Percentiles rank a stretch among this genome's conserved stretches.
phyloP scores from a whole-genome alignment of 805 yeast genomes.

The Barnettozyma sucrosica region DNA sequence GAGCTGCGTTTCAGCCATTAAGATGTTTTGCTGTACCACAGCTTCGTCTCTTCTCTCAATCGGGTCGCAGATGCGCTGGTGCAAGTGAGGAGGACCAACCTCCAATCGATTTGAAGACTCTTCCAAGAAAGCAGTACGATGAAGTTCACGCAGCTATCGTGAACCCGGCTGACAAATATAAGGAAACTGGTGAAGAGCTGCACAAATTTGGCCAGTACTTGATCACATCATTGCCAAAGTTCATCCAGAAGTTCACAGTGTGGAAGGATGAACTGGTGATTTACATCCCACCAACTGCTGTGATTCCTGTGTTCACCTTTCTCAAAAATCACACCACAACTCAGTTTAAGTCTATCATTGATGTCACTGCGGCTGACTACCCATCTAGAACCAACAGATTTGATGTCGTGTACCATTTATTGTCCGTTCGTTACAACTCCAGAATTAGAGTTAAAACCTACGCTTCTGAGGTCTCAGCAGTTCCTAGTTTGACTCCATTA shows the following conservation, averaged over 20 bases:
- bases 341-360: slow-evolving; percentile 73
- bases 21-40: not conserved
- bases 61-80: not conserved
- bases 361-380: slow-evolving; percentile 82
- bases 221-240: slow-evolving; percentile 75
- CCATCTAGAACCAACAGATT: slow-evolving; percentile 81
- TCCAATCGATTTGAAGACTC: slow-evolving; percentile 16
- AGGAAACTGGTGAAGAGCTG: slow-evolving; percentile 59
- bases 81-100: slow-evolving; percentile 9
- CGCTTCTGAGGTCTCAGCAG: slow-evolving; percentile 76
- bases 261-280: slow-evolving; percentile 87
- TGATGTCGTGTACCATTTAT: slow-evolving; percentile 79
- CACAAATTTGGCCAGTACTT: slow-evolving; percentile 79
- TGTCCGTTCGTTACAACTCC: slow-evolving; percentile 78
- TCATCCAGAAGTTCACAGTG: slow-evolving; percentile 74
- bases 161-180: slow-evolving; percentile 74
- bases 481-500: slow-evolving; percentile 69
- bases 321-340: slow-evolving; percentile 74
- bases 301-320: slow-evolving; percentile 65
- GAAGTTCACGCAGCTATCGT: slow-evolving; percentile 32
- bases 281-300: slow-evolving; percentile 68
- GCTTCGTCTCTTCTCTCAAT: not conserved
- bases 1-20: not conserved
- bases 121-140: slow-evolving; percentile 23
- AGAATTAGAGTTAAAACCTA: slow-evolving; percentile 86